phyloP scores from a whole-genome alignment of 345 rosid genomes.

The Populus alba region DNA sequence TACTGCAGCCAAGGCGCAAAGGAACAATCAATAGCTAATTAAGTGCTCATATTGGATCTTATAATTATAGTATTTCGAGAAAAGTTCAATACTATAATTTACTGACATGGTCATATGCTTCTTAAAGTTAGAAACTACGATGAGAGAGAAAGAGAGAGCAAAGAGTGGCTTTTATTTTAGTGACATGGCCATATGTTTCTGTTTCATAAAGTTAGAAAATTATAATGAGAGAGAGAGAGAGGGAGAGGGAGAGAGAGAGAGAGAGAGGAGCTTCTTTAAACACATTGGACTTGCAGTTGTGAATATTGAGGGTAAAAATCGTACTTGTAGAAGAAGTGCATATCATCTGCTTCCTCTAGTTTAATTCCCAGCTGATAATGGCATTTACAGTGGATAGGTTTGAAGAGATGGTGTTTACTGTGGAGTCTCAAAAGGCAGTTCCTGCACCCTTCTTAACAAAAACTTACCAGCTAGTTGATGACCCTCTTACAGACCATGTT shows the following conservation, averaged over 20 bases:
- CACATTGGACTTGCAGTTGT: neutral
- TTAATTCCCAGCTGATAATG: neutral
- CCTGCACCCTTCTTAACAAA: constrained; percentile 61
- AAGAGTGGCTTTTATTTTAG: constrained; percentile 28
- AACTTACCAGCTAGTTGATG: constrained; percentile 60
- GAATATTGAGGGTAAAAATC: neutral
- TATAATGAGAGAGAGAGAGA: constrained; percentile 27
- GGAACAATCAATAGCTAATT: constrained; percentile 19
- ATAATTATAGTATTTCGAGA: constrained; percentile 13
- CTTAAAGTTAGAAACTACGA: constrained; percentile 26
- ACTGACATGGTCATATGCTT: constrained; percentile 40
- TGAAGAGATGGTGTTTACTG: constrained; percentile 28
- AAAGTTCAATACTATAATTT: neutral
- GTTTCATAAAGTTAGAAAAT: constrained; percentile 29
- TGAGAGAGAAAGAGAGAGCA: constrained; percentile 5
- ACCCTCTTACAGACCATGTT: constrained; percentile 51
- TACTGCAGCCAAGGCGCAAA: neutral
- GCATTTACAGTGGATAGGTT: constrained; percentile 17
- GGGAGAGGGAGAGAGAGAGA: constrained; percentile 14
- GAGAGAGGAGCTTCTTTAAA: neutral
- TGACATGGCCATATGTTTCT: constrained; percentile 37
- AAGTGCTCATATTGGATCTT: constrained; percentile 22
- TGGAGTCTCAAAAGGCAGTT: constrained; percentile 39
- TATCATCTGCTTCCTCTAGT: neutral
- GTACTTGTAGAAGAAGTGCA: neutral